Conservation (phyloP, 2,329 filamentous ascomycete genomes). For the Mariannaea sp. region DNA sequence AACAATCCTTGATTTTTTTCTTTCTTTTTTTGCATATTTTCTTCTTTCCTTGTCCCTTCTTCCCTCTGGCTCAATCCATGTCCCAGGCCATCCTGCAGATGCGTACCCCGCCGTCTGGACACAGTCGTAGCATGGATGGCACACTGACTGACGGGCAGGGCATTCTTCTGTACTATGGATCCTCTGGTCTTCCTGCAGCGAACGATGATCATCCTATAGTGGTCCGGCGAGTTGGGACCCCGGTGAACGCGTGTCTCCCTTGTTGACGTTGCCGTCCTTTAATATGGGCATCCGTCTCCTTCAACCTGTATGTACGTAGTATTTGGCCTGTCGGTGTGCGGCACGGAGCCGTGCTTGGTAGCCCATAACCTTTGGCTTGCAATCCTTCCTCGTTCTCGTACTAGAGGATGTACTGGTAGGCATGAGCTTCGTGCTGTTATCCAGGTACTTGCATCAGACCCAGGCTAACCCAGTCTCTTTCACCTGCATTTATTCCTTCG, state of each 20-base stretch:
- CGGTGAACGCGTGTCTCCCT: conserved; percentile 18
- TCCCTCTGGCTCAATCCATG: background rate
- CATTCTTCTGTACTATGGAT: conserved; percentile 11
- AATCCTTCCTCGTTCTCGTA: background rate
- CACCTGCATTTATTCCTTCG: conserved; percentile 1
- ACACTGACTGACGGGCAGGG: conserved; percentile 8
- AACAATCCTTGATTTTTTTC: no score
- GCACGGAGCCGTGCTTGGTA: conserved; percentile 8
- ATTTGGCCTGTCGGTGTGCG: conserved; percentile 3
- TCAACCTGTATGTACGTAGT: no score
- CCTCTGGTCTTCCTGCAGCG: conserved; percentile 21
- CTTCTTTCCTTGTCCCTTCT: background rate
- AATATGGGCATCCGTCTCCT: background rate
- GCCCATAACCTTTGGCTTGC: background rate
- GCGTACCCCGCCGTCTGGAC: conserved; percentile 10
- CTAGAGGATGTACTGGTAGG: no score
- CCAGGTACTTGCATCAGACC: background rate
- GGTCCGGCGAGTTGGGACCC: conserved; percentile 26
- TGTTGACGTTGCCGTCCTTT: conserved; percentile 15
- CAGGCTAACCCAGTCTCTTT: background rate
- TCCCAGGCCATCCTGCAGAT: conserved; percentile 15
- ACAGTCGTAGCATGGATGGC: background rate
- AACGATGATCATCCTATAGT: conserved; percentile 39
- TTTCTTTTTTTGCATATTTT: background rate
- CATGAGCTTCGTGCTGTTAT: background rate